Percentiles rank a stretch among this genome's conserved stretches.
Evolutionary conservation across 2,329 filamentous ascomycete species (phyloP).

Genomic region (Chaetomium strumarium): DNA sequence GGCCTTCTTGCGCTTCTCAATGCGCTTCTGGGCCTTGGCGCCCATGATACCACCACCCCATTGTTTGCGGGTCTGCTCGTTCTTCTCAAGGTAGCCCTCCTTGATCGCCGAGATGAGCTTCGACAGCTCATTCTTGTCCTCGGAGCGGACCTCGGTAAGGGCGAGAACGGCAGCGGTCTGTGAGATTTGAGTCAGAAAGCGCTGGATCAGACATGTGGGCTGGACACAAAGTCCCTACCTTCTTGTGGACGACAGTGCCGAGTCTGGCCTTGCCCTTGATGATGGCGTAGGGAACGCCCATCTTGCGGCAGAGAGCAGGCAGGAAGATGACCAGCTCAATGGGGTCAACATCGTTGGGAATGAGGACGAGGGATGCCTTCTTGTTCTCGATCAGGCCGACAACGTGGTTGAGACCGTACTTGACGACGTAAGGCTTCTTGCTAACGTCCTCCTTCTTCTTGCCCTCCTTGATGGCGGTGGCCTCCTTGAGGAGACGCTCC

Average conservation of each 20-base stretch:
- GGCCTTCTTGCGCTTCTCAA: constrained; percentile 88
- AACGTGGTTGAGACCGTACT: constrained; percentile 99
- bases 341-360: constrained; percentile 98
- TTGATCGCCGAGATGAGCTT: constrained; percentile 96
- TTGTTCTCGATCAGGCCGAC: constrained; percentile 98
- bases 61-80: constrained; percentile 82
- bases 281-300: constrained; percentile 98
- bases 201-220: not conserved
- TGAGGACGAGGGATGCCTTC: constrained; percentile 97
- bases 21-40: constrained; percentile 77
- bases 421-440: constrained; percentile 99
- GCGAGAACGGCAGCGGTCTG: constrained; percentile 94
- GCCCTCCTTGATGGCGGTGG: constrained; percentile 93
- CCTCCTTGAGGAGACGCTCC: constrained; percentile 97
- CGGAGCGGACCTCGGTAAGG: constrained; percentile 90
- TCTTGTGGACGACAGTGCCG: constrained; percentile 99
- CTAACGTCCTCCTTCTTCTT: constrained; percentile 99
- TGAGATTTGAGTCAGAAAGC: not conserved
- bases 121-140: constrained; percentile 97
- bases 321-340: constrained; percentile 99
- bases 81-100: constrained; percentile 96
- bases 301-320: constrained; percentile 98
- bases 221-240: constrained; percentile 50
- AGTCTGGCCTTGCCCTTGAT: constrained; percentile 99
- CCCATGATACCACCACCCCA: constrained; percentile 99